Evolutionary conservation across 768 basidiomycete species (phyloP).

Genomic region (Podaxis sp.): DNA sequence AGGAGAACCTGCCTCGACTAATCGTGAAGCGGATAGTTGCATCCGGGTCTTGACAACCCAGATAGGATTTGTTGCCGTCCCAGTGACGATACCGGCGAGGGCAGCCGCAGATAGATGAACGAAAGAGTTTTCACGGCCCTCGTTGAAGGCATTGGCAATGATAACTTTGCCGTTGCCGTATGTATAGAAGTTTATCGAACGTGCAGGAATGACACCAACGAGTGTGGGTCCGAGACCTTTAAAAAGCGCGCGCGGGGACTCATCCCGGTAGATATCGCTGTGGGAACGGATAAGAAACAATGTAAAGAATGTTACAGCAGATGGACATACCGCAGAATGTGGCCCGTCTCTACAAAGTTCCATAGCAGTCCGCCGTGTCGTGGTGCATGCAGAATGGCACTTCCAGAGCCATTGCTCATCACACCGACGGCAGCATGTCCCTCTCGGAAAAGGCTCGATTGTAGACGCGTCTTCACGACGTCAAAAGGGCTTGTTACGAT

Average conservation of each 20-base stretch:
- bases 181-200: conserved; percentile 96
- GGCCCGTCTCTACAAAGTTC: conserved; percentile 93
- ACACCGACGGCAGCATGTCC: conserved; percentile 39
- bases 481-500: conserved; percentile 97
- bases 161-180: conserved; percentile 96
- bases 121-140: conserved; percentile 76
- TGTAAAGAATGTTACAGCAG: neutral
- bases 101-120: conserved; percentile 89
- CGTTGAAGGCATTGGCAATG: conserved; percentile 80
- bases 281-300: neutral
- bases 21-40: conserved; percentile 43
- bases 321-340: conserved; percentile 72
- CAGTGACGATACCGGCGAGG: conserved; percentile 80
- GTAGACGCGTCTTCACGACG: conserved; percentile 96
- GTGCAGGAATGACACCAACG: conserved; percentile 92
- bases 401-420: conserved; percentile 29
- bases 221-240: conserved; percentile 93
- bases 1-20: conserved; percentile 34
- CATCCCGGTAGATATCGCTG: conserved; percentile 85
- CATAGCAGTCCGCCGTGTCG: conserved; percentile 58
- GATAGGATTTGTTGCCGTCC: conserved; percentile 94
- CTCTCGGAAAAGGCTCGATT: conserved; percentile 78
- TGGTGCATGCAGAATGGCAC: conserved; percentile 18
- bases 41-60: conserved; percentile 99
- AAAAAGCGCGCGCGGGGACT: conserved; percentile 88